Percentiles rank a stretch among this genome's conserved stretches.
These are phyloP conservation scores for Exophiala spinifera DNA, from an alignment of 2,329 filamentous ascomycete genomes.

Conservation along the genomic window DNA sequence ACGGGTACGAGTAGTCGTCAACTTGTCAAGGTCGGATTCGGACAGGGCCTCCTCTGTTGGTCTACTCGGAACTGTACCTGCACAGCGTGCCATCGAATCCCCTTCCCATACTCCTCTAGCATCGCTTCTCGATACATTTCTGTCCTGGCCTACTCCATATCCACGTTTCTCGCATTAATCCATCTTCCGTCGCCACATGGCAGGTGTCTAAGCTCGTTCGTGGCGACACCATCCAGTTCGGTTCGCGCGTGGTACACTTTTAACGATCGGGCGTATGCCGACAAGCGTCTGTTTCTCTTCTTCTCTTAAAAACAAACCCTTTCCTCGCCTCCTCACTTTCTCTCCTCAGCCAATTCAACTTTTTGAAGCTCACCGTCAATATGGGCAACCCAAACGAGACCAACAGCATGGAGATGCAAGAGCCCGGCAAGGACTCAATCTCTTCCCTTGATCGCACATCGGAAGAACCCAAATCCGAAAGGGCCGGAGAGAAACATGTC, in stretches of 20 bases:
- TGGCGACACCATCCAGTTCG: neutral
- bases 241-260: neutral
- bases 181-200: constrained; percentile 8
- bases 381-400: constrained; percentile 12
- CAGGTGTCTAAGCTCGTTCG: neutral
- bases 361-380: neutral
- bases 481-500: constrained; percentile 10
- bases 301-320: neutral
- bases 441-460: constrained; percentile 6
- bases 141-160: neutral
- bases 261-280: neutral
- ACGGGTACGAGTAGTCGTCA: too few relatives aligned
- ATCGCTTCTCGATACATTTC: neutral
- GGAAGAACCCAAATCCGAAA: constrained; percentile 8
- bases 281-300: neutral
- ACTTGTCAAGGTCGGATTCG: neutral
- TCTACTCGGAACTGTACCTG: too few relatives aligned
- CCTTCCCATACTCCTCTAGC: neutral
- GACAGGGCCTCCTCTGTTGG: neutral
- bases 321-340: neutral
- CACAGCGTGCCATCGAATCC: neutral
- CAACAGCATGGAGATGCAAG: constrained; percentile 9
- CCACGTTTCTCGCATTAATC: constrained; percentile 6
- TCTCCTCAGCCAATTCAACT: neutral
- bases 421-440: constrained; percentile 7